Evolutionary conservation across 805 yeast species (phyloP).

Genomic region (Hanseniaspora vineae): DNA sequence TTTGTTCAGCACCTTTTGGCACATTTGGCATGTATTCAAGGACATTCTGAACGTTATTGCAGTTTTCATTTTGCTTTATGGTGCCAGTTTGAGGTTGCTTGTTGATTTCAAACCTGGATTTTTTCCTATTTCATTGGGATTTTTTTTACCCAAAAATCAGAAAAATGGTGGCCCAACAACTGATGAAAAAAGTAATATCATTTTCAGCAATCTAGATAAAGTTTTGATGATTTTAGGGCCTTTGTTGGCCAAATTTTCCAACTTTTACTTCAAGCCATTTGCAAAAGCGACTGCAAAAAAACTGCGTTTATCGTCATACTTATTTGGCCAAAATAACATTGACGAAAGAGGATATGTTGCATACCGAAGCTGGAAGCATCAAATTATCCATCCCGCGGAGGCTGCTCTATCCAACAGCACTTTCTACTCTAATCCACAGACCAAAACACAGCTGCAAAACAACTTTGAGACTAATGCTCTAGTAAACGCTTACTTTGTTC

Average conservation of each 20-base stretch:
- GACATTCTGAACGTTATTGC: neutral
- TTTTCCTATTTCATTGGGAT: neutral
- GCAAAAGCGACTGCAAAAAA: conserved; percentile 4
- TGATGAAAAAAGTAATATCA: neutral
- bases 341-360: conserved; percentile 58
- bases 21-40: neutral
- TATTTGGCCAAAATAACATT: conserved; percentile 48
- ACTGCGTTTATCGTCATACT: conserved; percentile 71
- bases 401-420: conserved; percentile 36
- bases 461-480: conserved; percentile 31
- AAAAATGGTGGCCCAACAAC: neutral
- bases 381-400: conserved; percentile 26
- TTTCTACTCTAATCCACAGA: conserved; percentile 39
- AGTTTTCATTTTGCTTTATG: neutral
- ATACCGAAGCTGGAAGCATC: conserved; percentile 38
- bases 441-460: conserved; percentile 30
- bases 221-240: neutral
- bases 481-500: conserved; percentile 48
- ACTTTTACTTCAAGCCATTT: neutral
- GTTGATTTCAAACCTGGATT: neutral
- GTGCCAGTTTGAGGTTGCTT: neutral
- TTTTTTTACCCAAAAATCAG: too few species aligned
- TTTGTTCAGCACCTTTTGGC: neutral
- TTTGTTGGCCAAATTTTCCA: neutral
- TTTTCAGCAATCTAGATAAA: neutral